A percentile compares a stretch with the other conserved stretches of the same genome.
phyloP scores from a whole-genome alignment of 2,329 filamentous ascomycete species.

The Saccharata proteae region DNA sequence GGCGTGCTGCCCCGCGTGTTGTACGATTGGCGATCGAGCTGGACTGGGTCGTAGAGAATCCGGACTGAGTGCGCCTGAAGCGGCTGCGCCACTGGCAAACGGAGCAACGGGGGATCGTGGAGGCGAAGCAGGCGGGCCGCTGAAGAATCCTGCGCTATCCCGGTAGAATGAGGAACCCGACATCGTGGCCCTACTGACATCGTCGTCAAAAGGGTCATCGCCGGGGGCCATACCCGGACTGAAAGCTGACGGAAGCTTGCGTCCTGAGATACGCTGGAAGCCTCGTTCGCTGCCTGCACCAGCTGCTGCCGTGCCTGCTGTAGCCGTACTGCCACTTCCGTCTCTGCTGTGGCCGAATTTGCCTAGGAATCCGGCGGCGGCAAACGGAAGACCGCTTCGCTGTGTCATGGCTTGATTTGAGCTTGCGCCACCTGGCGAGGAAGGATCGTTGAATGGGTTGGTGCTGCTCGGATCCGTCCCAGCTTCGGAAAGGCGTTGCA shows the following conservation, averaged over 20 bases:
- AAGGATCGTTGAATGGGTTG: constrained; percentile 8
- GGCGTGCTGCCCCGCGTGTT: constrained; percentile 23
- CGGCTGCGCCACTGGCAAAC: constrained; percentile 1
- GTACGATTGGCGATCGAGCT: constrained; percentile 48
- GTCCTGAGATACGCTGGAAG: constrained; percentile 35
- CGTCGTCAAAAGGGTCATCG: constrained; percentile 18
- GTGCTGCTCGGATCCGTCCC: no score
- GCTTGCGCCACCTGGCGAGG: constrained; percentile 8
- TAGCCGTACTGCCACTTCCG: no score
- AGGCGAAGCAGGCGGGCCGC: constrained; percentile 16
- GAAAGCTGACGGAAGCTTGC: constrained; percentile 37
- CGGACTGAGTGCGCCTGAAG: constrained; percentile 4
- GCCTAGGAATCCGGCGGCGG: constrained; percentile 24
- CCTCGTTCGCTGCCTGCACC: constrained; percentile 23
- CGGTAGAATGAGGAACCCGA: constrained; percentile 32
- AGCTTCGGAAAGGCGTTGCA: no score
- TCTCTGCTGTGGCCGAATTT: constrained; percentile 26
- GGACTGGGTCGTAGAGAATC: constrained; percentile 40
- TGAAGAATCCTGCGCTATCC: constrained; percentile 32
- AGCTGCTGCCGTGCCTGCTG: constrained; percentile 10
- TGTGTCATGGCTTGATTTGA: constrained; percentile 27
- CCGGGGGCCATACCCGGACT: constrained; percentile 35
- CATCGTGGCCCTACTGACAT: constrained; percentile 18
- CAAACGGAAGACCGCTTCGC: constrained; percentile 26
- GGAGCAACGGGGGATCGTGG: constrained; percentile 9